These are phyloP conservation scores for Fraxinus xanthoxyloides DNA, from an alignment of 305 asterid species.

Conservation along the genomic window DNA sequence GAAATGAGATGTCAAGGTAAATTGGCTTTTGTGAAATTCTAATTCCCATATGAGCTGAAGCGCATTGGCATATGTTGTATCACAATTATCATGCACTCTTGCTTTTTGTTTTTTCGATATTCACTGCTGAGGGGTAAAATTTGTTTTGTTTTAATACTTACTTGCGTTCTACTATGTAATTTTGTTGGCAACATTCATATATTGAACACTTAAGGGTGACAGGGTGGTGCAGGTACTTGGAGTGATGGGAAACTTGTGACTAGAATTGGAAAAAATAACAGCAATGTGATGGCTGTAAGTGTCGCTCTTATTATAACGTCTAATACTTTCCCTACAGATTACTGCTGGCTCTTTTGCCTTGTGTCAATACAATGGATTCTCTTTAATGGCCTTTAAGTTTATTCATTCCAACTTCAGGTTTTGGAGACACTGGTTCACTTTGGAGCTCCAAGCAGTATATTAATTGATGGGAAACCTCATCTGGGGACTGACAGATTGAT, in stretches of 20 bases:
- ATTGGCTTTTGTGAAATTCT: background rate
- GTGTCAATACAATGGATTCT: conserved; percentile 20
- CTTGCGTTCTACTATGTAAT: background rate
- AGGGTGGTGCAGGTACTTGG: conserved; percentile 99
- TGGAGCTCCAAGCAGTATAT: conserved; percentile 88
- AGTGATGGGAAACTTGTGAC: conserved; percentile 99
- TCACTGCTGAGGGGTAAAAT: background rate
- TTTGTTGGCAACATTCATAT: conserved; percentile 33
- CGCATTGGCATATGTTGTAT: background rate
- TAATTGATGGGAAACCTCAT: conserved; percentile 97
- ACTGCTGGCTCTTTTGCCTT: conserved; percentile 1
- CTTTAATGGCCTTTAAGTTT: background rate
- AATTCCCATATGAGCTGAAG: background rate
- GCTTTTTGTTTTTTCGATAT: background rate
- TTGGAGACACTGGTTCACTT: conserved; percentile 79
- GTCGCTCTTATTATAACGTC: background rate
- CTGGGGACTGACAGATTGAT: conserved; percentile 88
- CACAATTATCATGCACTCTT: background rate
- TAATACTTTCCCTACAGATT: background rate
- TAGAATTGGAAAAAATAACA: conserved; percentile 89
- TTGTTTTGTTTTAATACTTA: background rate
- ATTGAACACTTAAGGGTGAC: conserved; percentile 80
- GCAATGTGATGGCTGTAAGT: conserved; percentile 70
- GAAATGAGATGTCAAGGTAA: background rate
- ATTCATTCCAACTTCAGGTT: conserved; percentile 52